phyloP scores from a whole-genome alignment of 2,329 filamentous ascomycete genomes.

The Sarocladium brachiariae region DNA sequence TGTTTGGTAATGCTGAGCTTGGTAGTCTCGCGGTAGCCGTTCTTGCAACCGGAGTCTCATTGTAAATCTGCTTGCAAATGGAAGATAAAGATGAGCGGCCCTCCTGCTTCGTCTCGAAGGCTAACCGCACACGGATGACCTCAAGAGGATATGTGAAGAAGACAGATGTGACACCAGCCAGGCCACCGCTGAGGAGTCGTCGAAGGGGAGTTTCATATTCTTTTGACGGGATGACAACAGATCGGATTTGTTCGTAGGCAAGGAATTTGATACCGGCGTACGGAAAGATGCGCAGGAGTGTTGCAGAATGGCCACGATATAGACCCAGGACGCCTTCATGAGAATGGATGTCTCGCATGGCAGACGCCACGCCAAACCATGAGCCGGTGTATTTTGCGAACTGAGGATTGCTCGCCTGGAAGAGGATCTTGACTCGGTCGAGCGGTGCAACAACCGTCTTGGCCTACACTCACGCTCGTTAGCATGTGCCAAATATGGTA shows the following conservation, averaged over 20 bases:
- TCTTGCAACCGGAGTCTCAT: conserved; percentile 53
- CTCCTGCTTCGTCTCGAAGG: conserved; percentile 82
- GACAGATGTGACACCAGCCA: conserved; percentile 82
- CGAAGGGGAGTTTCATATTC: conserved; percentile 75
- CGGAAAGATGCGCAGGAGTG: conserved; percentile 87
- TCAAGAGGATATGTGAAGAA: conserved; percentile 96
- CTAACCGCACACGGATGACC: conserved; percentile 83
- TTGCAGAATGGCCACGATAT: conserved; percentile 91
- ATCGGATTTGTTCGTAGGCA: conserved; percentile 92
- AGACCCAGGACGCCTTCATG: conserved; percentile 69
- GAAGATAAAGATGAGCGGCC: conserved; percentile 62
- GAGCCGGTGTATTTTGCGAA: conserved; percentile 89
- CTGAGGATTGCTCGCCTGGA: conserved; percentile 89
- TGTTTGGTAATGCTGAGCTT: conserved; percentile 22
- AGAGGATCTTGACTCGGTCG: conserved; percentile 97
- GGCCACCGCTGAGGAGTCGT: conserved; percentile 64
- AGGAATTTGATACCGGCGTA: conserved; percentile 98
- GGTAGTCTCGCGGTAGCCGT: conserved; percentile 21
- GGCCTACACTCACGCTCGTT: conserved; percentile 47
- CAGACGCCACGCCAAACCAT: conserved; percentile 75
- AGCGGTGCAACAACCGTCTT: conserved; percentile 95
- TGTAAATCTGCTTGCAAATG: conserved; percentile 82
- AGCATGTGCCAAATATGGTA: conserved; percentile 12
- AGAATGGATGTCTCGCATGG: conserved; percentile 76
- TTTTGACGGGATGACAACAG: conserved; percentile 62